Evolutionary conservation across 2,329 filamentous ascomycete species (phyloP).

Genomic region (Acephala macrosclerotiorum): DNA sequence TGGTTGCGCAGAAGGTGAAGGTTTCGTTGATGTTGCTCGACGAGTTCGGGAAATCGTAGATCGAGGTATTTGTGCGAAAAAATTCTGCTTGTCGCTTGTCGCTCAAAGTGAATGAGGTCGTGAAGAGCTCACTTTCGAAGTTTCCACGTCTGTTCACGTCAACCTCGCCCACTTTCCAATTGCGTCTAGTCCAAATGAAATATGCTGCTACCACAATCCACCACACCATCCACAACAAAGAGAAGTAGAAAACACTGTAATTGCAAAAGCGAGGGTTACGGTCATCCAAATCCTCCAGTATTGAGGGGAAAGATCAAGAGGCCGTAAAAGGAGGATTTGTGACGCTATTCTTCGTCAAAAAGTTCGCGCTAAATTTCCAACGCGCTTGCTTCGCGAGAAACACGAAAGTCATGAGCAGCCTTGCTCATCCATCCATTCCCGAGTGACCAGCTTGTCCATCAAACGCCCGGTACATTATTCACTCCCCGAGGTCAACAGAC

Average conservation of each 20-base stretch:
- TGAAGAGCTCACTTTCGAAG: neutral
- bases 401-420: constrained; percentile 28
- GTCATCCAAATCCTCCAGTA: neutral
- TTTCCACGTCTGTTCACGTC: neutral
- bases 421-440: constrained; percentile 4
- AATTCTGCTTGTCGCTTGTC: neutral
- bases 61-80: neutral
- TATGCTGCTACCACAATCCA: neutral
- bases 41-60: neutral
- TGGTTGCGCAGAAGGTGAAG: neutral
- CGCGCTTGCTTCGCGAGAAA: constrained; percentile 3
- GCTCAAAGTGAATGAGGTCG: neutral
- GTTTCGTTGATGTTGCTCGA: neutral
- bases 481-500: constrained; percentile 11
- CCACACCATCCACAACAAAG: neutral
- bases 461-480: constrained; percentile 9
- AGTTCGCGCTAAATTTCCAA: constrained; percentile 1
- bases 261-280: neutral
- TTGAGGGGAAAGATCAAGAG: neutral
- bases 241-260: neutral
- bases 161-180: constrained; percentile 1
- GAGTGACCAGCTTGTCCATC: constrained; percentile 7
- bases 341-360: constrained; percentile 9
- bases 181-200: neutral
- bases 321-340: neutral